Percentiles rank a stretch among this genome's conserved stretches.
phyloP scores from a whole-genome alignment of 768 basidiomycete species.

The Phaeolepiota aurea region DNA sequence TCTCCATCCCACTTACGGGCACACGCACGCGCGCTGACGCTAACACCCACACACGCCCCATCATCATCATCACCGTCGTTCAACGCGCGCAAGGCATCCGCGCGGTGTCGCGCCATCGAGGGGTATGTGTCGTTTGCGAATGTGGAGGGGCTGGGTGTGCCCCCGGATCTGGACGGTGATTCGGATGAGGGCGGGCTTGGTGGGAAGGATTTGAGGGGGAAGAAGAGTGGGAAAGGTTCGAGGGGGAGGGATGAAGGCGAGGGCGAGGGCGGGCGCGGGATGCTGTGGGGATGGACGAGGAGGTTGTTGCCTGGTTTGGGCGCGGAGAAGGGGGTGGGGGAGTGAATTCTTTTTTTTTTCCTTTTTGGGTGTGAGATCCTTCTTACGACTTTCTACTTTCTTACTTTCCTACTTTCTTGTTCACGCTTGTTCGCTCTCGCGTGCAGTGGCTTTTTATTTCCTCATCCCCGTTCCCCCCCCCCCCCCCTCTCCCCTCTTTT shows the following conservation, averaged over 20 bases:
- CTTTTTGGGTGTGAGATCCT: no score
- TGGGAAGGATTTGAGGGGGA: constrained; percentile 4
- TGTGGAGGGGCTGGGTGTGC: constrained; percentile 15
- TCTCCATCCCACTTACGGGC: neutral
- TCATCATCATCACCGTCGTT: constrained; percentile 6
- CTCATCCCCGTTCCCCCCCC: no score
- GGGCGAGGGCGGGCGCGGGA: constrained; percentile 3
- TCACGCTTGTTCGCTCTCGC: no score
- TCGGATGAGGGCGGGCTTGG: constrained; percentile 7
- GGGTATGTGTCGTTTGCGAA: constrained; percentile 16
- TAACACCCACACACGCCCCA: neutral
- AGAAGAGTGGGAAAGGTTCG: constrained; percentile 10
- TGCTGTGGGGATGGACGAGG: no score
- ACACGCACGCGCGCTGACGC: neutral
- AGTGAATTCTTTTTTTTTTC: no score
- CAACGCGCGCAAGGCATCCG: constrained; percentile 15
- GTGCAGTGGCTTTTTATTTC: no score
- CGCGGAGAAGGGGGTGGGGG: no score
- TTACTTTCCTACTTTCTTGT: no score
- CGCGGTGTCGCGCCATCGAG: constrained; percentile 13
- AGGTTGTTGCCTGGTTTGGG: no score
- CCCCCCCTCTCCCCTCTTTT: no score
- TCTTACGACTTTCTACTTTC: no score
- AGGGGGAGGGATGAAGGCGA: constrained; percentile 11
- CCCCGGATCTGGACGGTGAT: constrained; percentile 11